Conservation (phyloP, 2,329 filamentous ascomycete species). For the Arthrobotrys megalospora region DNA sequence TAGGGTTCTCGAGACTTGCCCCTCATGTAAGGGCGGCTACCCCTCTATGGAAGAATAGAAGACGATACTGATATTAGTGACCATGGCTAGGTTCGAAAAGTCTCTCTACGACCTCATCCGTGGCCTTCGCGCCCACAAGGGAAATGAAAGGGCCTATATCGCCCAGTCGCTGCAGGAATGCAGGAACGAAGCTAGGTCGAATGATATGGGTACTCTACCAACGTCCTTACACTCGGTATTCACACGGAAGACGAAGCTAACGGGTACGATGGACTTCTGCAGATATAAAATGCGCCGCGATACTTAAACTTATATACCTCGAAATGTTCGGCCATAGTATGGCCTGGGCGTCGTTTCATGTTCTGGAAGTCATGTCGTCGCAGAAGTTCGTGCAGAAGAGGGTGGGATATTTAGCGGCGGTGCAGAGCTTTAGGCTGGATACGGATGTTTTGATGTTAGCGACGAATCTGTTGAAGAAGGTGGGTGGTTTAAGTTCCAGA, state of each 20-base stretch:
- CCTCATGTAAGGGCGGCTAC: slow-evolving; percentile 43
- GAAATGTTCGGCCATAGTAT: slow-evolving; percentile 99
- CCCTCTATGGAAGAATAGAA: neutral
- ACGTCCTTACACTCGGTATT: slow-evolving; percentile 28
- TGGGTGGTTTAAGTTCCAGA: slow-evolving; percentile 23
- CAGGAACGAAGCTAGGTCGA: slow-evolving; percentile 88
- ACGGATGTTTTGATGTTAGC: slow-evolving; percentile 98
- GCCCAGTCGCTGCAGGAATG: slow-evolving; percentile 95
- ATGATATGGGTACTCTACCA: slow-evolving; percentile 83
- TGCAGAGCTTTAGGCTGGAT: slow-evolving; percentile 94
- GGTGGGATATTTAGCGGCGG: slow-evolving; percentile 92
- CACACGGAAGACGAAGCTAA: neutral
- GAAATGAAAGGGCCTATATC: slow-evolving; percentile 94
- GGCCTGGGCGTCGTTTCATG: slow-evolving; percentile 99
- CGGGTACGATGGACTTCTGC: slow-evolving; percentile 26
- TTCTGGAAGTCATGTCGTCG: slow-evolving; percentile 98
- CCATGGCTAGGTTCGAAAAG: slow-evolving; percentile 89
- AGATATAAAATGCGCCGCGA: slow-evolving; percentile 96
- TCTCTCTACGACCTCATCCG: slow-evolving; percentile 98
- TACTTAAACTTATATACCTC: slow-evolving; percentile 95
- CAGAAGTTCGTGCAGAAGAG: slow-evolving; percentile 95
- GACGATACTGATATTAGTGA: neutral
- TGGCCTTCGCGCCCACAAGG: slow-evolving; percentile 94
- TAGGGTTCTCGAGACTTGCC: slow-evolving; percentile 58
- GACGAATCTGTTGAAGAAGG: slow-evolving; percentile 96